Evolutionary conservation across 106 monocot genomes (phyloP).

Genomic region (Posidonia australis): DNA sequence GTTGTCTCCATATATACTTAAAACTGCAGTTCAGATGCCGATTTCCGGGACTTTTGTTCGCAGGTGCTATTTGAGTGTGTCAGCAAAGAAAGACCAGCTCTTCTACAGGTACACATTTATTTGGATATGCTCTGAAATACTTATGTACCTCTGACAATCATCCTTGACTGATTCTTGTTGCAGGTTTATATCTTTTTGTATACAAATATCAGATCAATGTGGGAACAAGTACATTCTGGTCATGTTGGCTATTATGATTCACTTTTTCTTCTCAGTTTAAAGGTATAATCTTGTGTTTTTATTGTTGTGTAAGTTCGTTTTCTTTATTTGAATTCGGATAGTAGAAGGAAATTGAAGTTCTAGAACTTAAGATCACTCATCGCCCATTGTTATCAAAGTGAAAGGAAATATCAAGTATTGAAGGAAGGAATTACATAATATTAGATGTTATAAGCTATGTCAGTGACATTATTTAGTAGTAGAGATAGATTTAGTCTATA

Average conservation of each 20-base stretch:
- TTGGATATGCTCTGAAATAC: neutral
- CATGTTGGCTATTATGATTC: constrained; percentile 47
- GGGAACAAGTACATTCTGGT: constrained; percentile 48
- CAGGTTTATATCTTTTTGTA: constrained; percentile 86
- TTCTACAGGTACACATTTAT: constrained; percentile 51
- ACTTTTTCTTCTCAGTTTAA: constrained; percentile 71
- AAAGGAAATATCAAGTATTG: no score
- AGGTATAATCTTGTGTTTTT: constrained; percentile 27
- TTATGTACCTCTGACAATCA: neutral
- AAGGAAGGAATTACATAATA: no score
- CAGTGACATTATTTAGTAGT: no score
- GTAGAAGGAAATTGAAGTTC: no score
- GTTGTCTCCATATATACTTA: neutral
- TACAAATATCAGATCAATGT: constrained; percentile 55
- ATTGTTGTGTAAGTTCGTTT: neutral
- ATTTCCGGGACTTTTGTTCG: constrained; percentile 86
- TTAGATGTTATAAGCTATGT: no score
- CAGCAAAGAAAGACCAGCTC: constrained; percentile 80
- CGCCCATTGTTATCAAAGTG: no score
- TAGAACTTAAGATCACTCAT: no score
- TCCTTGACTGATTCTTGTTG: neutral
- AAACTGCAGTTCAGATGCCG: constrained; percentile 46
- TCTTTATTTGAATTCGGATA: no score
- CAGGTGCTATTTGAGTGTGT: constrained; percentile 96
- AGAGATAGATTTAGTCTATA: no score